These are phyloP conservation scores for Scenedesmus sp. DNA, from an alignment of 163 green algal genomes.

Conservation along the genomic window DNA sequence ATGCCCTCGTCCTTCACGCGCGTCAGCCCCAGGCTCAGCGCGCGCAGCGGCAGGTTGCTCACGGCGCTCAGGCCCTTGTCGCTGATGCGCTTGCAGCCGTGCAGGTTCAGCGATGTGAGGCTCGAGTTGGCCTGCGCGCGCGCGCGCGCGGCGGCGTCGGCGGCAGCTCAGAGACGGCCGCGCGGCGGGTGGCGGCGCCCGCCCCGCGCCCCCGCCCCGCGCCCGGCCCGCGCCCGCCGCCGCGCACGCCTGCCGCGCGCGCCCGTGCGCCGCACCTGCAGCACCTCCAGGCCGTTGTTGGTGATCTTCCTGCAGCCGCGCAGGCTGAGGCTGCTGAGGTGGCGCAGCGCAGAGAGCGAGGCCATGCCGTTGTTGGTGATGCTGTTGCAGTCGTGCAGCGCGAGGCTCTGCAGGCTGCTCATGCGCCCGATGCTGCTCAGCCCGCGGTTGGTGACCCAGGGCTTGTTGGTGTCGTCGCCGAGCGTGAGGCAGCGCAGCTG, in stretches of 20 bases:
- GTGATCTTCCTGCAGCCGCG: conserved; percentile 65
- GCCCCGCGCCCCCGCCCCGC: too few relatives aligned
- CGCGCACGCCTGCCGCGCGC: too few relatives aligned
- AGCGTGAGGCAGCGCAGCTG: conserved; percentile 61
- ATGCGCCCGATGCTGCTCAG: conserved; percentile 63
- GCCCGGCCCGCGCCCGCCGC: too few relatives aligned
- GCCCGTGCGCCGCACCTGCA: conserved; percentile 42
- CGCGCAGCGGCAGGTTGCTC: conserved; percentile 47
- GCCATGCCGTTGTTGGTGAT: conserved; percentile 71
- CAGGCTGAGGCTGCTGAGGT: conserved; percentile 56
- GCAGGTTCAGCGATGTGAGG: conserved; percentile 61
- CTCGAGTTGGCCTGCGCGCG: conserved; percentile 2
- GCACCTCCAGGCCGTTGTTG: conserved; percentile 64
- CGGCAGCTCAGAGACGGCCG: too few relatives aligned
- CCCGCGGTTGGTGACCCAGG: conserved; percentile 73
- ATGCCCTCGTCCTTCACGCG: conserved; percentile 63
- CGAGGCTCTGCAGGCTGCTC: conserved; percentile 55
- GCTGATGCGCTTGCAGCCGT: conserved; percentile 58
- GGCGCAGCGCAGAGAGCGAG: conserved; percentile 47
- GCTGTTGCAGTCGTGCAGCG: conserved; percentile 68
- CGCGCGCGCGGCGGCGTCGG: too few relatives aligned
- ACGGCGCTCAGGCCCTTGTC: conserved; percentile 59
- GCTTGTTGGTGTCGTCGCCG: conserved; percentile 63
- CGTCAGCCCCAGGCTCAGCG: conserved; percentile 60
- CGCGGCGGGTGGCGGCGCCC: neutral